These are phyloP conservation scores for Apophysomyces variabilis DNA, from an alignment of 371 early-diverging fungal genomes.

Conservation along the genomic window DNA sequence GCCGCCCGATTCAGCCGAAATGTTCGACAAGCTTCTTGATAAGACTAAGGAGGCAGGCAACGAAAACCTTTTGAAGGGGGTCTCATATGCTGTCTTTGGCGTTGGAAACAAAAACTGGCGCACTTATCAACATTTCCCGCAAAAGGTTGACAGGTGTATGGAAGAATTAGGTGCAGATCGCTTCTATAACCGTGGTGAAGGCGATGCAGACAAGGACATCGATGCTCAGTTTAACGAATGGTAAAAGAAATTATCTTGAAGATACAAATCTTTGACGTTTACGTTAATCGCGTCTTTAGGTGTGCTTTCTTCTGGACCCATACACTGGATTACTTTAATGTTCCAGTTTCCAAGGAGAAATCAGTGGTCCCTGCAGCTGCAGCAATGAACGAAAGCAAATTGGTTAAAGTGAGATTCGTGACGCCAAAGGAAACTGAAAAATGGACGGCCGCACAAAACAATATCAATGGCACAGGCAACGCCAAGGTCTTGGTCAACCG, in stretches of 20 bases:
- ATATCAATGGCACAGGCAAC: slow-evolving; percentile 36
- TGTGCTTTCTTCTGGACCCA: slow-evolving; percentile 51
- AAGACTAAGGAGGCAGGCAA: slow-evolving; percentile 27
- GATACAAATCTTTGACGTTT: not conserved
- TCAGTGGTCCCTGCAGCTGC: slow-evolving; percentile 42
- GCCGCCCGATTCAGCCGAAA: slow-evolving; percentile 63
- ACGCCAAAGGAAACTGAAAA: slow-evolving; percentile 32
- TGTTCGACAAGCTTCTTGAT: slow-evolving; percentile 52
- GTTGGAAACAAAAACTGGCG: slow-evolving; percentile 65
- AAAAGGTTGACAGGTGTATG: slow-evolving; percentile 36
- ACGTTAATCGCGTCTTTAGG: slow-evolving; percentile 14
- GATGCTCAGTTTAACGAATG: slow-evolving; percentile 55
- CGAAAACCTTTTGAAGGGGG: slow-evolving; percentile 33
- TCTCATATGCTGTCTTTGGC: slow-evolving; percentile 60
- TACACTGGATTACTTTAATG: slow-evolving; percentile 34
- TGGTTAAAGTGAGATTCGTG: slow-evolving; percentile 33
- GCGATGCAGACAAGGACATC: slow-evolving; percentile 60
- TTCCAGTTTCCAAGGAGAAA: slow-evolving; percentile 32
- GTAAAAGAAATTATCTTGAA: slow-evolving; percentile 13
- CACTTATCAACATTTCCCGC: slow-evolving; percentile 62
- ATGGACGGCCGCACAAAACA: slow-evolving; percentile 33
- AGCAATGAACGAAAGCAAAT: not conserved
- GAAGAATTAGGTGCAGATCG: slow-evolving; percentile 58
- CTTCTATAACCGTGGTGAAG: slow-evolving; percentile 48
- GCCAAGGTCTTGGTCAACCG: slow-evolving; percentile 28